A percentile compares a stretch with the other conserved stretches of the same genome.
Conservation (phyloP, 1,139 yeast species). For the Blastobotrys serpentis region DNA sequence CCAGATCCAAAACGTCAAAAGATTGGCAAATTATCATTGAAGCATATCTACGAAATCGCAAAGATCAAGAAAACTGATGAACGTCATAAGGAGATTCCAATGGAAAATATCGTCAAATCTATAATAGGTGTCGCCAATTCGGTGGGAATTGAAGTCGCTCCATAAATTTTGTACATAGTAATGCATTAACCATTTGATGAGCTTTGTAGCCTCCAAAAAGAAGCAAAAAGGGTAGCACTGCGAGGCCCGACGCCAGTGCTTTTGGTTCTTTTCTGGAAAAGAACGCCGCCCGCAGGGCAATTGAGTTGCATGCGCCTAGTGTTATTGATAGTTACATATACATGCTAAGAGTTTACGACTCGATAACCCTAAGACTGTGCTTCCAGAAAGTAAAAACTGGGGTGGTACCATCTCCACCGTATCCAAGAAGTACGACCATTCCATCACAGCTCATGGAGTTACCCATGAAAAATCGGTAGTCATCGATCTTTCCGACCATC, state of each 20-base stretch:
- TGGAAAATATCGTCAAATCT: constrained; percentile 77
- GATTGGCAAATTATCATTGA: constrained; percentile 75
- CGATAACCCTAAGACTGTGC: constrained; percentile 88
- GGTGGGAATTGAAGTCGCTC: constrained; percentile 80
- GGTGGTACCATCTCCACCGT: constrained; percentile 99
- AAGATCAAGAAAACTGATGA: constrained; percentile 71
- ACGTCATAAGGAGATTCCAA: constrained; percentile 66
- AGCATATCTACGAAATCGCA: constrained; percentile 93
- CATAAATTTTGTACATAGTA: constrained; percentile 39
- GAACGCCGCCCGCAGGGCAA: too few relatives aligned
- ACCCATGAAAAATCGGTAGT: constrained; percentile 99
- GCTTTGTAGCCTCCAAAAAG: too few relatives aligned
- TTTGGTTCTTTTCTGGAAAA: too few relatives aligned
- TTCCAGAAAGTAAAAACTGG: constrained; percentile 98
- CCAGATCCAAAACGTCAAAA: constrained; percentile 43
- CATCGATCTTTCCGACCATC: constrained; percentile 90
- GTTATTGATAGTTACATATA: background rate
- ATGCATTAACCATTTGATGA: background rate
- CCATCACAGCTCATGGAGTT: constrained; percentile 99
- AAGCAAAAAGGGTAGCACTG: too few relatives aligned
- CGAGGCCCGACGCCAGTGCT: too few relatives aligned
- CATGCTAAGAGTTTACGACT: constrained; percentile 38
- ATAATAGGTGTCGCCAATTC: constrained; percentile 84
- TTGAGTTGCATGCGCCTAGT: too few relatives aligned
- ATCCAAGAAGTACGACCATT: constrained; percentile 96